These are phyloP conservation scores for Cladosporium velox DNA, from an alignment of 2,329 filamentous ascomycete genomes.

Conservation along the genomic window DNA sequence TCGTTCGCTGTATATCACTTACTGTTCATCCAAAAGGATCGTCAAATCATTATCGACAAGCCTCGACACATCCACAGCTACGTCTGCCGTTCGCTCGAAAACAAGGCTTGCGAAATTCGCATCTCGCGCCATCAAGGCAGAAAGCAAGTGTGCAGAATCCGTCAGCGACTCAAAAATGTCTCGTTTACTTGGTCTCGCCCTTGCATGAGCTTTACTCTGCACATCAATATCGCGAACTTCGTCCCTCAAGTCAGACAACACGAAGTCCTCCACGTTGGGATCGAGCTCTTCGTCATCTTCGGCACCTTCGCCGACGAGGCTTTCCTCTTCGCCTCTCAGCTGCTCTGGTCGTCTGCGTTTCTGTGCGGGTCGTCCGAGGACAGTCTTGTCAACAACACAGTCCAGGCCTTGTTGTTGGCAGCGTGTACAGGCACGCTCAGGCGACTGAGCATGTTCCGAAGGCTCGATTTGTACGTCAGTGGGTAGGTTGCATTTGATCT, in stretches of 20 bases:
- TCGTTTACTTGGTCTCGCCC: constrained; percentile 2
- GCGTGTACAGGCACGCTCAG: constrained; percentile 20
- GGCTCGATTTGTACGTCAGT: constrained; percentile 20
- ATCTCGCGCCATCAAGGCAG: constrained; percentile 20
- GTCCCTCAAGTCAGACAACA: constrained; percentile 18
- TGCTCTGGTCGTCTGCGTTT: constrained; percentile 16
- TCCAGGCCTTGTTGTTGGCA: constrained; percentile 24
- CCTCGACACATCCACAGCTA: not conserved
- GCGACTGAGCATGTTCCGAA: constrained; percentile 21
- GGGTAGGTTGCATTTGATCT: constrained; percentile 28
- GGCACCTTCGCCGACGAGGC: not conserved
- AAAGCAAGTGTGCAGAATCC: constrained; percentile 18
- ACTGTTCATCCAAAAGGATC: constrained; percentile 11
- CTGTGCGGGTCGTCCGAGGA: constrained; percentile 25
- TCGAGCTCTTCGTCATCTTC: not conserved
- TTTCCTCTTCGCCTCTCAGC: not conserved
- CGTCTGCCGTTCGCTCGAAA: not conserved
- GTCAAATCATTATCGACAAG: constrained; percentile 6
- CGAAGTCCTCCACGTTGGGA: constrained; percentile 22
- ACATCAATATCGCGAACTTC: constrained; percentile 6
- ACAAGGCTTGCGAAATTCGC: constrained; percentile 3
- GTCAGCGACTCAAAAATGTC: constrained; percentile 21
- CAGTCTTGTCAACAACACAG: constrained; percentile 26
- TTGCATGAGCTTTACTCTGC: not conserved
- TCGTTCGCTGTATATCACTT: not conserved